These are phyloP conservation scores for Scutellaria galericulata DNA, from an alignment of 257 asterid genomes.

Conservation along the genomic window DNA sequence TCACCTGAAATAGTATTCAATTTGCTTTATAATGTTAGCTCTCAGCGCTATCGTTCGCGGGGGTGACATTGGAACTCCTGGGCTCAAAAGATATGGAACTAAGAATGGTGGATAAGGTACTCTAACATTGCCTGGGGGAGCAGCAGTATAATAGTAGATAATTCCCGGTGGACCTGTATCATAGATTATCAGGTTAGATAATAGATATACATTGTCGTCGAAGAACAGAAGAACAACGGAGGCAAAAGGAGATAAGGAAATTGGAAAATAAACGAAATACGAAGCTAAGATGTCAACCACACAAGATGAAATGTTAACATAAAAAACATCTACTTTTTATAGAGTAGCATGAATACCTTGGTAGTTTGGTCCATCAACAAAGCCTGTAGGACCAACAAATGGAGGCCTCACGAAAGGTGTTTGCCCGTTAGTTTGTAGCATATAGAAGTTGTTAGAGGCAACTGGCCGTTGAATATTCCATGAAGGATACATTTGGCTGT, in stretches of 20 bases:
- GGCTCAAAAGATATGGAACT: constrained; percentile 58
- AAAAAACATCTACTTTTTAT: neutral
- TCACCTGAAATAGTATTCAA: constrained; percentile 98
- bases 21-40: constrained; percentile 69
- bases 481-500: constrained; percentile 45
- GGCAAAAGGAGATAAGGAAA: neutral
- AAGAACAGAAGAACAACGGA: constrained; percentile 15
- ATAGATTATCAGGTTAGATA: constrained; percentile 34
- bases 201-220: constrained; percentile 22
- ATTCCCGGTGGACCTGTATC: constrained; percentile 80
- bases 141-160: constrained; percentile 58
- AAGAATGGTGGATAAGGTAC: constrained; percentile 65
- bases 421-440: constrained; percentile 65
- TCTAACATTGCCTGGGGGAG: constrained; percentile 67
- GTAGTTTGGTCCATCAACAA: constrained; percentile 62
- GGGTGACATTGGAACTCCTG: constrained; percentile 63
- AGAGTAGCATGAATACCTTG: constrained; percentile 51
- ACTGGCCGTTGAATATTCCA: constrained; percentile 57
- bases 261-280: neutral
- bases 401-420: constrained; percentile 70
- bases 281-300: neutral
- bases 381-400: constrained; percentile 53
- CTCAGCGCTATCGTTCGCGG: constrained; percentile 55
- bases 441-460: constrained; percentile 51
- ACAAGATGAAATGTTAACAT: neutral